phyloP scores from a whole-genome alignment of 2,329 filamentous ascomycete species.

The Hymenoscyphus fraxineus region DNA sequence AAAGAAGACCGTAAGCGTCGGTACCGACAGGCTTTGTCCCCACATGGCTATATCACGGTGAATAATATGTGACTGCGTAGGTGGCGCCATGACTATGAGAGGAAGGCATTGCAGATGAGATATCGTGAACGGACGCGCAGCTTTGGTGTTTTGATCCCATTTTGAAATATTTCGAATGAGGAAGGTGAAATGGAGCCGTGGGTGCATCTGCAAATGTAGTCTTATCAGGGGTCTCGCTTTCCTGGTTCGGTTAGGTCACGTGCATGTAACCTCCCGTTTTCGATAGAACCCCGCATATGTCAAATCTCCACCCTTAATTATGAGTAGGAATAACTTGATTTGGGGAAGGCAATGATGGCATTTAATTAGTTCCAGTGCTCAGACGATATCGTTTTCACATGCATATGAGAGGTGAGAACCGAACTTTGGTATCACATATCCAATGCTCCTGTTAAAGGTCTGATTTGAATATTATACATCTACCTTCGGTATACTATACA shows the following conservation, averaged over 20 bases:
- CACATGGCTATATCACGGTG: neutral
- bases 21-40: neutral
- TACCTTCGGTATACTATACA: no score
- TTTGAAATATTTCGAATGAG: neutral
- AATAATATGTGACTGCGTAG: neutral
- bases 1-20: neutral
- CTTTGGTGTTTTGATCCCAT: no score
- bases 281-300: neutral
- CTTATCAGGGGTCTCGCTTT: neutral
- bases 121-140: no score
- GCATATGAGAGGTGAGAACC: neutral
- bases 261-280: neutral
- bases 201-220: neutral
- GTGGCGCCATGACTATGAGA: neutral
- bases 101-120: neutral
- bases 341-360: neutral
- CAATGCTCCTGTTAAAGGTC: neutral
- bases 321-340: neutral
- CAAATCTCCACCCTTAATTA: neutral
- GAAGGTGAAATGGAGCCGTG: neutral
- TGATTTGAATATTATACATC: no score
- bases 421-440: neutral
- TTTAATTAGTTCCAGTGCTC: neutral
- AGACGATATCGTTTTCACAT: neutral
- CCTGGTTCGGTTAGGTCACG: neutral